Conservation (phyloP, 2,329 filamentous ascomycete genomes). For the Chrysosporium keratinophilum region DNA sequence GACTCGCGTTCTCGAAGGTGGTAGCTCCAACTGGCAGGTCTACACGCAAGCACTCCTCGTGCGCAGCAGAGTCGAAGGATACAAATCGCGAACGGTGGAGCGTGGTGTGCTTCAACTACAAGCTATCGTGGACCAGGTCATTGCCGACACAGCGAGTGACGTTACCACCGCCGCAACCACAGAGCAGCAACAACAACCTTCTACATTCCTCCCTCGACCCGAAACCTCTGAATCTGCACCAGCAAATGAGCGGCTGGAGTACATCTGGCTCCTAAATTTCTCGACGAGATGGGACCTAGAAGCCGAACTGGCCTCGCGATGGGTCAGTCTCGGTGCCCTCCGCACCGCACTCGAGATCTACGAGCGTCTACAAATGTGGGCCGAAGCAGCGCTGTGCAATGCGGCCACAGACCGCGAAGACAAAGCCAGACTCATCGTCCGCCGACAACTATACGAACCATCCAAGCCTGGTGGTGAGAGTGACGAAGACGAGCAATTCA, state of each 20-base stretch:
- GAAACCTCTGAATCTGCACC: slow-evolving; percentile 75
- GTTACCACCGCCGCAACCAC: slow-evolving; percentile 22
- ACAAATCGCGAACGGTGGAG: slow-evolving; percentile 77
- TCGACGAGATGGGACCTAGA: slow-evolving; percentile 91
- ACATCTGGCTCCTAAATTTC: slow-evolving; percentile 72
- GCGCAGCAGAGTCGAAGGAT: slow-evolving; percentile 78
- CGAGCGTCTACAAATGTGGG: slow-evolving; percentile 84
- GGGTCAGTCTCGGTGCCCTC: slow-evolving; percentile 78
- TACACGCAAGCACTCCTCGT: slow-evolving; percentile 91
- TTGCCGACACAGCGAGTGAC: slow-evolving; percentile 62
- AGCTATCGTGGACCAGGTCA: slow-evolving; percentile 86
- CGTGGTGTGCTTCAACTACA: slow-evolving; percentile 85
- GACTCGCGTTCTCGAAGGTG: slow-evolving; percentile 73
- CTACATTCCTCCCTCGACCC: slow-evolving; percentile 70
- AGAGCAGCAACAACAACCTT: slow-evolving; percentile 38
- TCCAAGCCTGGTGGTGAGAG: slow-evolving; percentile 41
- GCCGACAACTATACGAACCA: slow-evolving; percentile 66
- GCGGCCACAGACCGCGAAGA: slow-evolving; percentile 70
- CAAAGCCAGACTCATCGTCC: slow-evolving; percentile 66
- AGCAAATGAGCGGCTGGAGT: slow-evolving; percentile 34
- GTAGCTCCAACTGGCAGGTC: slow-evolving; percentile 93
- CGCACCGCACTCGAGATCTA: slow-evolving; percentile 92
- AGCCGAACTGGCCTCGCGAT: slow-evolving; percentile 82
- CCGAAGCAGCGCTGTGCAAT: slow-evolving; percentile 84
- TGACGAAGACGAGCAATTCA: slow-evolving; percentile 46